Evolutionary conservation across 1,139 yeast genomes (phyloP), one percentile per base, ranked within the genome.

Genomic region (Meyerozyma carpophila): DNA sequence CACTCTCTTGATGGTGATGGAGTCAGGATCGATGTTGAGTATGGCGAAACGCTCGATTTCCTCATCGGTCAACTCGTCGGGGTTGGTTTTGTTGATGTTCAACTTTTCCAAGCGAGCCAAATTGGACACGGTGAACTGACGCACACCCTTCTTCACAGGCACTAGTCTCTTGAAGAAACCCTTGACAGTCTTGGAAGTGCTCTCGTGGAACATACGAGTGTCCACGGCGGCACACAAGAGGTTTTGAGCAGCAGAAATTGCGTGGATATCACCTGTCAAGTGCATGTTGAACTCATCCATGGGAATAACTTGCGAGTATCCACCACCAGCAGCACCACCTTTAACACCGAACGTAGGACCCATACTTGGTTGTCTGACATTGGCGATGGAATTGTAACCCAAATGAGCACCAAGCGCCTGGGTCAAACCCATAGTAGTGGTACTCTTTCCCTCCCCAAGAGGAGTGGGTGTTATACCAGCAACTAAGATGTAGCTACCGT

Each of bases 261-360:
- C 98, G 65, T 93, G 98, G 55, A 93, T 91, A 65, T 93, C 98
- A 65, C 98, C 98, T 42, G 98, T 93, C 54, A 93, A 82, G 65
- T 93, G 98, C 87, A 93, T 82, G 74, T 93, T 93, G 76, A 93
- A 93, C 68, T 93, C 98, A 65, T 93, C 98, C 98, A 93, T 93
- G 50, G 98, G 98, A 60, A 93, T 90, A 42, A 93, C 98, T 71
- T 93, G 98, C 8, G 98, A 85, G 69, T 91, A 93, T 48, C 98
- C 98, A 63, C 98, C 98, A 62, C 98, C 98, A 16, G 98, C 98
- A 51, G 98, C 98, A 68, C 98, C 98, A 64, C 98, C 98, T 70
- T 91, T 93, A 62, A 93, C 90, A 68, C 98, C 98, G 59, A 93
- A 93, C 18, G 98, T 93, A 48, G 98, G 98, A 43, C 98, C 98